Evolutionary conservation across 192 early-diverging fungal genomes (phyloP).

Genomic region (Allomyces macrogynus): DNA sequence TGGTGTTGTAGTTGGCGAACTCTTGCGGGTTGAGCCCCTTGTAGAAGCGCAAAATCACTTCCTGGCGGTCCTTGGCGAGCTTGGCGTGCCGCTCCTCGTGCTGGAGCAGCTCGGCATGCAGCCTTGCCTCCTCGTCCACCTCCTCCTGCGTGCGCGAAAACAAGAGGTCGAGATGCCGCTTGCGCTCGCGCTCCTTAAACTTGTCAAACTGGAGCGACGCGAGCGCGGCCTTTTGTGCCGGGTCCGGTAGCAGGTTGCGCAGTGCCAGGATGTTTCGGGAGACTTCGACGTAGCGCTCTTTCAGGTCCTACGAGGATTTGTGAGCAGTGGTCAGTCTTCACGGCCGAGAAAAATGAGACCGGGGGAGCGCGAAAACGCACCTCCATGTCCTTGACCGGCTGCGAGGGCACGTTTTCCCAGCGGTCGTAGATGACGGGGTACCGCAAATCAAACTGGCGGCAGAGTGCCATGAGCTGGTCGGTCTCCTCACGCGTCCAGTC

Average conservation of each 20-base stretch:
- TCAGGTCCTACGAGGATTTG: constrained; percentile 42
- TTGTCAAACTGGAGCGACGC: constrained; percentile 26
- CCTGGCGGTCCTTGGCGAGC: too few species aligned
- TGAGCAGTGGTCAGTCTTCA: constrained; percentile 5
- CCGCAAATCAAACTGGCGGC: constrained; percentile 51
- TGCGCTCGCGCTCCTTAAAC: constrained; percentile 55
- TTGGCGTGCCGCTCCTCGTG: too few species aligned
- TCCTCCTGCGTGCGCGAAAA: constrained; percentile 54
- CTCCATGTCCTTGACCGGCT: constrained; percentile 7
- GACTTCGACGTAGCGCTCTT: constrained; percentile 65
- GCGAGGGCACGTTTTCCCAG: constrained; percentile 30
- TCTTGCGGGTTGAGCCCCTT: too few species aligned
- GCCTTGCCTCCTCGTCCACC: constrained; percentile 18
- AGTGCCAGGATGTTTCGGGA: constrained; percentile 36
- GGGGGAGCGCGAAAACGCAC: constrained; percentile 8
- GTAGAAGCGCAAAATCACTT: too few species aligned
- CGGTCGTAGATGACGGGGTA: constrained; percentile 74
- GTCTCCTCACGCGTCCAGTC: constrained; percentile 75
- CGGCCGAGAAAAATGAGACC: constrained; percentile 23
- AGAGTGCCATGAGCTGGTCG: constrained; percentile 56
- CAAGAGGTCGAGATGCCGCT: constrained; percentile 50
- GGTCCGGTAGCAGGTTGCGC: constrained; percentile 17
- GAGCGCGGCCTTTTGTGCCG: constrained; percentile 11
- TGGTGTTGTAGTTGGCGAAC: too few species aligned
- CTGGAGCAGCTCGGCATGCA: too few species aligned